Percentiles rank a stretch among this genome's conserved stretches.
Conservation (phyloP, 306 rosid species). For the Fragaria ananassa region DNA sequence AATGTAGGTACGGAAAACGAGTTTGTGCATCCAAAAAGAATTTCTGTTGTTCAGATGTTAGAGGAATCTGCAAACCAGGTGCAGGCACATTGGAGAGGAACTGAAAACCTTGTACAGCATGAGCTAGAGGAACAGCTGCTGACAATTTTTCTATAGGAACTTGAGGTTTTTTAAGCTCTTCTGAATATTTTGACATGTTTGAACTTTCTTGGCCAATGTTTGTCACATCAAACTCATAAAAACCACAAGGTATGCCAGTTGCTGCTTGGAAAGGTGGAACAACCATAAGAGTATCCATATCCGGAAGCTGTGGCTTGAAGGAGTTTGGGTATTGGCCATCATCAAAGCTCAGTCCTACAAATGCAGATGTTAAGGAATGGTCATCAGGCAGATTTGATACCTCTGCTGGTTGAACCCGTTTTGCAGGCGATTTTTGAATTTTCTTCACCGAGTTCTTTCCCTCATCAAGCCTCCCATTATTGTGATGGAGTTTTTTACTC, state of each 20-base stretch:
- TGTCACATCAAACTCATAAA: slow-evolving; percentile 24
- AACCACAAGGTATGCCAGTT: slow-evolving; percentile 23
- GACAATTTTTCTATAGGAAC: slow-evolving; percentile 21
- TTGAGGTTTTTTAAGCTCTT: slow-evolving; percentile 30
- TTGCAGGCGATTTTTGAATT: slow-evolving; percentile 20
- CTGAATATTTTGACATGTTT: slow-evolving; percentile 23
- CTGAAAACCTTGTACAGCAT: slow-evolving; percentile 28
- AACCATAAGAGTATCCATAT: slow-evolving; percentile 24
- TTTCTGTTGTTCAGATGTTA: slow-evolving; percentile 38
- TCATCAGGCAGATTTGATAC: slow-evolving; percentile 29
- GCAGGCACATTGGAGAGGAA: slow-evolving; percentile 33
- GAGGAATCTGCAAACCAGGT: slow-evolving; percentile 41
- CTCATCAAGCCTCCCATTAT: slow-evolving; percentile 30
- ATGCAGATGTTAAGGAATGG: slow-evolving; percentile 39
- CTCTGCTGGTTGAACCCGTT: slow-evolving; percentile 29
- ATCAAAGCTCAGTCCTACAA: slow-evolving; percentile 34
- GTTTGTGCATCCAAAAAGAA: slow-evolving; percentile 27
- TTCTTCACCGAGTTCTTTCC: slow-evolving; percentile 33
- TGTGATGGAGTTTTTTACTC: slow-evolving; percentile 21
- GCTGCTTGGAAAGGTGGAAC: slow-evolving; percentile 28
- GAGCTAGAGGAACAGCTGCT: slow-evolving; percentile 23
- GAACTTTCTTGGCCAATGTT: slow-evolving; percentile 33
- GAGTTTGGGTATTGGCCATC: slow-evolving; percentile 19
- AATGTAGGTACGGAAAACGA: slow-evolving; percentile 25
- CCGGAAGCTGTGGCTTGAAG: slow-evolving; percentile 18